Percentiles rank a stretch among this genome's conserved stretches.
Evolutionary conservation across 768 basidiomycete genomes (phyloP).

Genomic region (Clitopilus passeckerianus): DNA sequence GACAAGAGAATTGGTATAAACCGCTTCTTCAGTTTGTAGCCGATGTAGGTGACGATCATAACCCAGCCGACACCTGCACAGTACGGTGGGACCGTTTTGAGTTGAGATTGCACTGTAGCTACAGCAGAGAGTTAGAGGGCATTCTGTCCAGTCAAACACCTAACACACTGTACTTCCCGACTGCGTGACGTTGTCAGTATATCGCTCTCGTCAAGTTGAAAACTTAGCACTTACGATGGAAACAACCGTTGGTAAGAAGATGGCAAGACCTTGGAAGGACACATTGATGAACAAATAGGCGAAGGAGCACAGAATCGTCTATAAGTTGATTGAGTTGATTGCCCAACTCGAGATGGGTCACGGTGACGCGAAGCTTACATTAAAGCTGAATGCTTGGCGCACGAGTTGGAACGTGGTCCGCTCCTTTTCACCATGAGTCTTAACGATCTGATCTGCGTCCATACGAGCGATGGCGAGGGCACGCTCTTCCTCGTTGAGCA

Average conservation of each 20-base stretch:
- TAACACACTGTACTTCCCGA: background rate
- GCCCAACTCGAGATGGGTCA: too few relatives aligned
- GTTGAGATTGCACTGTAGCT: slow-evolving; percentile 31
- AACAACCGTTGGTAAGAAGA: slow-evolving; percentile 40
- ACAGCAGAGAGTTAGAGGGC: too few relatives aligned
- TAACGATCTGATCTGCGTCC: slow-evolving; percentile 23
- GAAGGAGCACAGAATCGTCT: slow-evolving; percentile 26
- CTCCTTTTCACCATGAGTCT: slow-evolving; percentile 22
- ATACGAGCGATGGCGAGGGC: slow-evolving; percentile 21
- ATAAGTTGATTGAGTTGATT: background rate
- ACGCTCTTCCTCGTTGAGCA: slow-evolving; percentile 23
- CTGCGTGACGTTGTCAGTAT: background rate
- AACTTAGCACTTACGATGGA: slow-evolving; percentile 25
- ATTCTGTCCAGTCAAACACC: too few relatives aligned
- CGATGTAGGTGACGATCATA: slow-evolving; percentile 21
- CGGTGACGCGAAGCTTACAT: slow-evolving; percentile 7
- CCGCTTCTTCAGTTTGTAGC: slow-evolving; percentile 26
- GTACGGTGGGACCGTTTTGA: slow-evolving; percentile 39
- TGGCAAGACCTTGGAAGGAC: slow-evolving; percentile 37
- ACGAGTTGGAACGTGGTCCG: slow-evolving; percentile 19
- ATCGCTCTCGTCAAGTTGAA: background rate
- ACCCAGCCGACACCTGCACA: slow-evolving; percentile 30
- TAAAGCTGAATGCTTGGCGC: slow-evolving; percentile 16
- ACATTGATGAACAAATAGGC: slow-evolving; percentile 33
- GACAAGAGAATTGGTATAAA: slow-evolving; percentile 27